Evolutionary conservation across 495 filamentous ascomycete genomes (phyloP).

Genomic region (Podospora tetraspora): DNA sequence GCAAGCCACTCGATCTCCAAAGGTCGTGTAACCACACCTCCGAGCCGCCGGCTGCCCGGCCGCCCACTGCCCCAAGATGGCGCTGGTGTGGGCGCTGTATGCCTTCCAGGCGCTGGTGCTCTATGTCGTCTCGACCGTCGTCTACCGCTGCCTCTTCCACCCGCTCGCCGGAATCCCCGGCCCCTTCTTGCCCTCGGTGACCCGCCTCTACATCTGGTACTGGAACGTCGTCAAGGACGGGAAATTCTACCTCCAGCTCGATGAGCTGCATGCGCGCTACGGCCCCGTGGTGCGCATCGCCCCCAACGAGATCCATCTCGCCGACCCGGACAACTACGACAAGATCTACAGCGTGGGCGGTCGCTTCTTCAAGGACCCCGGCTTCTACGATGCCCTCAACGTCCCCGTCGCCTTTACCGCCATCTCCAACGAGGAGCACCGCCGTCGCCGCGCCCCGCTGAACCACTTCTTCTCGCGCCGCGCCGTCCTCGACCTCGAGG

Average conservation of each 20-base stretch:
- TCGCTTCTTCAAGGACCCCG: slow-evolving; percentile 26
- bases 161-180: slow-evolving; percentile 21
- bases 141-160: slow-evolving; percentile 32
- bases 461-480: slow-evolving; percentile 40
- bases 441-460: slow-evolving; percentile 29
- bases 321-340: slow-evolving; percentile 37
- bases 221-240: slow-evolving; percentile 18
- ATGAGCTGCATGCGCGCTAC: slow-evolving; percentile 14
- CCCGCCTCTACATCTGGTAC: slow-evolving; percentile 18
- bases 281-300: slow-evolving; percentile 40
- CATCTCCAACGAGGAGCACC: slow-evolving; percentile 28
- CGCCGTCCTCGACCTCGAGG: slow-evolving; percentile 31
- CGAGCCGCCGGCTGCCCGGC: not conserved
- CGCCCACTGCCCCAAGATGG: not conserved
- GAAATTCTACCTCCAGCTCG: slow-evolving; percentile 14
- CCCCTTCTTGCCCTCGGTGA: slow-evolving; percentile 16
- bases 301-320: slow-evolving; percentile 39
- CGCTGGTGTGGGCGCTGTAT: slow-evolving; percentile 3
- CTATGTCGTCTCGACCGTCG: slow-evolving; percentile 1
- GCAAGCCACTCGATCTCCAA: not conserved
- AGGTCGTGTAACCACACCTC: not conserved
- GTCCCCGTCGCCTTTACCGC: slow-evolving; percentile 20
- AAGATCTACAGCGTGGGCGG: slow-evolving; percentile 31
- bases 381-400: slow-evolving; percentile 17
- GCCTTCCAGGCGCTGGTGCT: slow-evolving; percentile 4